These are phyloP conservation scores for Aphanomyces invadans DNA, from an alignment of 352 stramenopile species.

Conservation along the genomic window DNA sequence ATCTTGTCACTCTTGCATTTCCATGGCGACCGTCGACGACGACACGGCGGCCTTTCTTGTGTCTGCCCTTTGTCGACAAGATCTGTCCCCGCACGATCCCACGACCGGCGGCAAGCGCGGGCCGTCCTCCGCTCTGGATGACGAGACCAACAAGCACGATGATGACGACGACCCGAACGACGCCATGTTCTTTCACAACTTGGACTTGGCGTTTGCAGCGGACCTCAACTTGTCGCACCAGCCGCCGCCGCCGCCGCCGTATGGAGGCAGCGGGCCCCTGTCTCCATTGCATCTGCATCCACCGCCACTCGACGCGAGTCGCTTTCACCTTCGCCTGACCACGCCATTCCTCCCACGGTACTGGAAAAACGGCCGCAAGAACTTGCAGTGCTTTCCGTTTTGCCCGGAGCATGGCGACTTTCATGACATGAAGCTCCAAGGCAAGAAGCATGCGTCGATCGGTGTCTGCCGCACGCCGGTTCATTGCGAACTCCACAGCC, in stretches of 20 bases:
- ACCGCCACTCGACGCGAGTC: background rate
- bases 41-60: slow-evolving; percentile 20
- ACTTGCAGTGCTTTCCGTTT: slow-evolving; percentile 81
- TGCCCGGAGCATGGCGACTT: slow-evolving; percentile 85
- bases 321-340: slow-evolving; percentile 20
- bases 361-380: slow-evolving; percentile 88
- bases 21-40: slow-evolving; percentile 1
- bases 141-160: background rate
- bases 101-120: background rate
- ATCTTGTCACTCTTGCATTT: background rate
- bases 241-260: background rate
- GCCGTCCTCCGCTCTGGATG: background rate
- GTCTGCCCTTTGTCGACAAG: slow-evolving; percentile 2
- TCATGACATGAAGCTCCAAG: slow-evolving; percentile 87
- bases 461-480: slow-evolving; percentile 72
- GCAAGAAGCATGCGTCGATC: slow-evolving; percentile 77
- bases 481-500: slow-evolving; percentile 36
- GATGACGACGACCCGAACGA: slow-evolving; percentile 13
- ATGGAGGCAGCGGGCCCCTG: too few relatives aligned
- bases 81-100: background rate
- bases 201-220: slow-evolving; percentile 16
- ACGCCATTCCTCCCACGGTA: slow-evolving; percentile 34
- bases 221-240: background rate
- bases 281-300: background rate
- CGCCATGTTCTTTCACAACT: slow-evolving; percentile 14